phyloP scores from a whole-genome alignment of 106 monocot genomes.

The Platanthera guangdongensis region DNA sequence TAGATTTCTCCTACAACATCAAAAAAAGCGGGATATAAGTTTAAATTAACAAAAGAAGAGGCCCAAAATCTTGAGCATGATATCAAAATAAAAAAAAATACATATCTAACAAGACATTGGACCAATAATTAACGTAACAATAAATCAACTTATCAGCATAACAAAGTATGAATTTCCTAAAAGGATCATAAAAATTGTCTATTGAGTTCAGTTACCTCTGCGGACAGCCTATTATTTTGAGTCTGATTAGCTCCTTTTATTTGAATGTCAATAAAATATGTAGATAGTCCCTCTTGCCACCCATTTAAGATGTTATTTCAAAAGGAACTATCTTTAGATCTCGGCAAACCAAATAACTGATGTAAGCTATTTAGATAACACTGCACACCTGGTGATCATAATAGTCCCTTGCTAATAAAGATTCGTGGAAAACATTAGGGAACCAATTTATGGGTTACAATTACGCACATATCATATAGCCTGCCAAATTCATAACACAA shows the following conservation, averaged over 20 bases:
- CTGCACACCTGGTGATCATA: not conserved
- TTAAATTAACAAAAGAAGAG: not conserved
- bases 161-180: not conserved
- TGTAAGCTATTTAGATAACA: not conserved
- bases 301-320: not conserved
- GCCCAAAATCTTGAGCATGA: not conserved
- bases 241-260: not conserved
- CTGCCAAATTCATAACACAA: not conserved
- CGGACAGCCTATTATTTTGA: too few species aligned
- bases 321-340: not conserved
- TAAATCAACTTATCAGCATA: not conserved
- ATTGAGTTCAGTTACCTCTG: not conserved
- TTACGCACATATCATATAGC: not conserved
- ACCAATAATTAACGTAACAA: not conserved
- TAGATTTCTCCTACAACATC: slow-evolving; percentile 42
- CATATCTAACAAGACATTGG: not conserved
- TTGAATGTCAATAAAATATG: not conserved
- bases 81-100: not conserved
- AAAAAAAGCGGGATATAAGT: not conserved
- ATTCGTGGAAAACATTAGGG: not conserved
- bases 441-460: not conserved
- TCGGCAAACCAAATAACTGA: not conserved
- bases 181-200: not conserved
- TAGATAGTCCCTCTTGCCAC: not conserved
- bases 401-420: not conserved